Percentiles rank a stretch among this genome's conserved stretches.
Conservation (phyloP, 371 early-diverging fungal genomes). For the Zychaea mexicana region DNA sequence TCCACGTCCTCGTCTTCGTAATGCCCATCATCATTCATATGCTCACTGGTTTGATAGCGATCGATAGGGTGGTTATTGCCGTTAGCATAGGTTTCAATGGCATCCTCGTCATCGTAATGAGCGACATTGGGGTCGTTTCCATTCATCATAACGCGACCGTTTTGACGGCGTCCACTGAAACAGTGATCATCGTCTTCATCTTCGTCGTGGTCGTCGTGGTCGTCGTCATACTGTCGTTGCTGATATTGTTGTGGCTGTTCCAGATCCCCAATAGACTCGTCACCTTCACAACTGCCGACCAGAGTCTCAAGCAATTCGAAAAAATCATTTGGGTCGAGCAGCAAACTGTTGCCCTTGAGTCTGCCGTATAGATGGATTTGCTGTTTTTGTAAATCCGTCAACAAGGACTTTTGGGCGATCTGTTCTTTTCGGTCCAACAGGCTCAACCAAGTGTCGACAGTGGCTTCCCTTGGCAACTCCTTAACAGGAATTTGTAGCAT, state of each 20-base stretch:
- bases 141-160: not conserved
- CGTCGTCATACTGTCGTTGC: too few species aligned
- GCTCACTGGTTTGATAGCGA: too few species aligned
- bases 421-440: not conserved
- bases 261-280: too few species aligned
- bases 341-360: not conserved
- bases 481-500: not conserved
- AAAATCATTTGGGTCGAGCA: not conserved
- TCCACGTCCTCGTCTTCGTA: not conserved
- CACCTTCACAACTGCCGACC: not conserved
- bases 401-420: not conserved
- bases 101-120: not conserved
- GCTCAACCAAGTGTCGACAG: not conserved
- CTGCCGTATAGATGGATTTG: not conserved
- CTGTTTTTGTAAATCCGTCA: not conserved
- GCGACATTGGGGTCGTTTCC: too few species aligned
- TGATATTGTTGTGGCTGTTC: too few species aligned
- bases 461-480: not conserved
- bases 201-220: not conserved
- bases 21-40: too few species aligned
- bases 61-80: too few species aligned
- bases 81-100: too few species aligned
- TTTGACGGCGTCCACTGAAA: too few species aligned
- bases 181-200: not conserved
- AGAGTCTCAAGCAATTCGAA: not conserved